A percentile compares a stretch with the other conserved stretches of the same genome.
phyloP scores from a whole-genome alignment of 225 moss, liverwort and hornwort genomes.

The Sphagnum tenellum region DNA sequence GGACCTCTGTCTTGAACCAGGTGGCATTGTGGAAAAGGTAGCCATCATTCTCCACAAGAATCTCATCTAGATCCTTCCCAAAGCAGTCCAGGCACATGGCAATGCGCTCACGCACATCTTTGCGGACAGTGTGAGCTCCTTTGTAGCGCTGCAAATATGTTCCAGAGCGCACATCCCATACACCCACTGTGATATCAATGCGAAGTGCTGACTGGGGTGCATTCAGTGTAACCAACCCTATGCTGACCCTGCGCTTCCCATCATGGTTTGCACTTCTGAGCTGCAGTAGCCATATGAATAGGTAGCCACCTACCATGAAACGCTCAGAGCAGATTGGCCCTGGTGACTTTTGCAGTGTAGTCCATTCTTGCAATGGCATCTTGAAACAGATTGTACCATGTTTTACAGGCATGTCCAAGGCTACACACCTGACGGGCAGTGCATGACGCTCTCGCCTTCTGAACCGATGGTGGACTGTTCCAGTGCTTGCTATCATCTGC shows the following conservation, averaged over 20 bases:
- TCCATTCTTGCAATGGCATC: conserved; percentile 6
- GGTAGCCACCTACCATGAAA: conserved; percentile 3
- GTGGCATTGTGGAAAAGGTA: conserved; percentile 4
- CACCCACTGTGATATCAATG: conserved; percentile 3
- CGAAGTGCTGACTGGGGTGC: conserved; percentile 1
- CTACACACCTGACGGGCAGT: conserved; percentile 2
- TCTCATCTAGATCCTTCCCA: conserved; percentile 7
- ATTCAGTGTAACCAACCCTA: conserved; percentile 6
- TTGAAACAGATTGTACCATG: conserved; percentile 6
- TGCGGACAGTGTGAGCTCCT: conserved; percentile 3
- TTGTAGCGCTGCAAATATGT: conserved; percentile 3
- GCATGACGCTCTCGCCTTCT: conserved; percentile 8
- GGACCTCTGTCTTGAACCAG: conserved; percentile 9
- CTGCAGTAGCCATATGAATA: conserved; percentile 9
- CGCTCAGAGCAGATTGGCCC: conserved; percentile 7
- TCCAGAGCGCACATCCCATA: conserved; percentile 1
- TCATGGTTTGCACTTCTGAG: neutral
- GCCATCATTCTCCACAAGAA: neutral
- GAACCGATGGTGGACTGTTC: neutral
- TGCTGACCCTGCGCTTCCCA: neutral
- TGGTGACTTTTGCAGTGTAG: neutral
- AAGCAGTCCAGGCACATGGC: conserved; percentile 14
- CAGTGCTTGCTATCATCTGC: neutral
- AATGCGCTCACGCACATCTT: conserved; percentile 7
- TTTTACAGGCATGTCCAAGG: conserved; percentile 5